These are phyloP conservation scores for Solidago caesia DNA, from an alignment of 129 eudicot species.

Conservation along the genomic window DNA sequence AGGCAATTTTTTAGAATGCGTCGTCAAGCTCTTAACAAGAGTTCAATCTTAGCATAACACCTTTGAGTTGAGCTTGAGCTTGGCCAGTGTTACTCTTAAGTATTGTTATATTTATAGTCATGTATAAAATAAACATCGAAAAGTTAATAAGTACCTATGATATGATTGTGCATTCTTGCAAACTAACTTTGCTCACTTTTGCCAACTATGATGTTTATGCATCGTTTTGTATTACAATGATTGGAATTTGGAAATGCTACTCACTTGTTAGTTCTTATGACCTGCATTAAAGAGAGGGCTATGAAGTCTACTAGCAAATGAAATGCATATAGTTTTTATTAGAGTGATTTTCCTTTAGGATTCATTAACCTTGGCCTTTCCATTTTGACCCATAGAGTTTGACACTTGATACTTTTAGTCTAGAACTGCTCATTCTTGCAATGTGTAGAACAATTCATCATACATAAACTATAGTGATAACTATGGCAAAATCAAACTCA, in stretches of 20 bases:
- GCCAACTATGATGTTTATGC: background rate
- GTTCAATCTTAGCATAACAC: too few species aligned
- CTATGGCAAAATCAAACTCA: background rate
- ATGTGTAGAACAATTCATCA: background rate
- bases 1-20: too few species aligned
- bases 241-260: background rate
- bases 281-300: background rate
- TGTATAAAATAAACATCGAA: background rate
- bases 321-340: background rate
- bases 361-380: too few species aligned
- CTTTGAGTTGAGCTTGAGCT: background rate
- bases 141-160: background rate
- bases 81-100: background rate
- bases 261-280: constrained; percentile 3
- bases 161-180: background rate
- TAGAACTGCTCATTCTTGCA: constrained; percentile 2
- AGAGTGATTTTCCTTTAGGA: background rate
- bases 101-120: background rate
- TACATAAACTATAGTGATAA: too few species aligned
- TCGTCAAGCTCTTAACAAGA: too few species aligned
- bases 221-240: constrained; percentile 1
- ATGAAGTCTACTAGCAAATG: constrained; percentile 11
- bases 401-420: background rate
- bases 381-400: too few species aligned
- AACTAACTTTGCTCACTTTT: background rate